Percentiles rank a stretch among this genome's conserved stretches.
These are phyloP conservation scores for Suaeda aralocaspica DNA, from an alignment of 148 eudicot species.

Conservation along the genomic window DNA sequence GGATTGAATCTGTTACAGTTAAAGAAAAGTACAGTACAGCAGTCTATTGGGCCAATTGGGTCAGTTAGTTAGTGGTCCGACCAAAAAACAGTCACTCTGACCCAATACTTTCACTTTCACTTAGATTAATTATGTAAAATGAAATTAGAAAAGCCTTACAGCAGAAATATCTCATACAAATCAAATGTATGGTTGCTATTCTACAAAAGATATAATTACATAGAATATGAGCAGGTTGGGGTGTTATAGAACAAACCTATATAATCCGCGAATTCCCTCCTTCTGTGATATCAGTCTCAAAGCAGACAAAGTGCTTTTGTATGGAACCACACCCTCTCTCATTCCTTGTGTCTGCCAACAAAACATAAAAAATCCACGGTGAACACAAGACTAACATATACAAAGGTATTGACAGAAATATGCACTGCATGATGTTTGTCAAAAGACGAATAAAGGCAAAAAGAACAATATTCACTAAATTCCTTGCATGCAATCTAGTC, in stretches of 20 bases:
- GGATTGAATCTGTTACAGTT: no score
- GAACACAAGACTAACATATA: background rate
- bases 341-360: slow-evolving; percentile 81
- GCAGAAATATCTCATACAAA: no score
- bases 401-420: background rate
- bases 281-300: slow-evolving; percentile 65
- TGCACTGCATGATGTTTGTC: background rate
- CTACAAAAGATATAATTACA: background rate
- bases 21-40: no score
- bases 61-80: no score
- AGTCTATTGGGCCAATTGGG: no score
- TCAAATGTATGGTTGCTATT: no score
- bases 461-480: background rate
- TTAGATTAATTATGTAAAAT: no score
- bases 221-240: background rate
- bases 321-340: slow-evolving; percentile 64
- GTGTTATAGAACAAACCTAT: slow-evolving; percentile 48
- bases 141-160: no score
- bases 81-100: no score
- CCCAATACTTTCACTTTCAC: no score
- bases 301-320: slow-evolving; percentile 79
- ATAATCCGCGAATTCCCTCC: slow-evolving; percentile 94
- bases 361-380: background rate
- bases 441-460: background rate
- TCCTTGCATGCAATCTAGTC: background rate